Conservation (phyloP, 78 protist species). For the Tieghemostelium lacteum region DNA sequence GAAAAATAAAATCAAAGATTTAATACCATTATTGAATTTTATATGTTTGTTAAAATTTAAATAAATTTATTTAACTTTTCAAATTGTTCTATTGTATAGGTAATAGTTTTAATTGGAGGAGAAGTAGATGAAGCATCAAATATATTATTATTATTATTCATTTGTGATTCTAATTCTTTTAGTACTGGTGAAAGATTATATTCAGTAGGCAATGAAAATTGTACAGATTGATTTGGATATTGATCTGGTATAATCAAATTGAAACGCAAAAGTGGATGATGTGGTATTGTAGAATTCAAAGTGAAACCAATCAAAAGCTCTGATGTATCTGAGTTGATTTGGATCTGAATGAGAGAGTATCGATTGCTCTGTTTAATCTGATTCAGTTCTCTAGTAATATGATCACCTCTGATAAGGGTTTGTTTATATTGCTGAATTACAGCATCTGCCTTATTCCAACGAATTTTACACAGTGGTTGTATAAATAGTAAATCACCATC, state of each 20-base stretch:
- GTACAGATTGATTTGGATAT: conserved; percentile 29
- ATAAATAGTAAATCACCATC: conserved; percentile 49
- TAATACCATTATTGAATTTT: too few relatives aligned
- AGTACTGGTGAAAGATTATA: conserved; percentile 12
- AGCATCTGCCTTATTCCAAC: conserved; percentile 46
- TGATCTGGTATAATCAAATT: conserved; percentile 29
- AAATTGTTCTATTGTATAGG: too few relatives aligned
- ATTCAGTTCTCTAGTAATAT: conserved; percentile 17
- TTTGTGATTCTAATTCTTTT: conserved; percentile 17
- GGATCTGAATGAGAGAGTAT: conserved; percentile 7
- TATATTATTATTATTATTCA: background rate
- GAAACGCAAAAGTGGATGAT: background rate
- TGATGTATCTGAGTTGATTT: conserved; percentile 1
- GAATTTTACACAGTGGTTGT: conserved; percentile 46
- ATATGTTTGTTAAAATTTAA: too few relatives aligned
- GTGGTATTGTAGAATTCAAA: background rate
- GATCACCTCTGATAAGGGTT: conserved; percentile 30
- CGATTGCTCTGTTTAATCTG: background rate
- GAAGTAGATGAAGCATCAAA: too few relatives aligned
- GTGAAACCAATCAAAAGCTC: conserved; percentile 18
- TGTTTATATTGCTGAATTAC: conserved; percentile 20
- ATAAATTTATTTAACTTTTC: too few relatives aligned
- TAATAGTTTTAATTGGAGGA: too few relatives aligned
- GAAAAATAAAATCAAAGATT: too few relatives aligned
- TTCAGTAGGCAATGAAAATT: conserved; percentile 40